phyloP scores from a whole-genome alignment of 78 protist genomes.

The Pigoraptor vietnamica region DNA sequence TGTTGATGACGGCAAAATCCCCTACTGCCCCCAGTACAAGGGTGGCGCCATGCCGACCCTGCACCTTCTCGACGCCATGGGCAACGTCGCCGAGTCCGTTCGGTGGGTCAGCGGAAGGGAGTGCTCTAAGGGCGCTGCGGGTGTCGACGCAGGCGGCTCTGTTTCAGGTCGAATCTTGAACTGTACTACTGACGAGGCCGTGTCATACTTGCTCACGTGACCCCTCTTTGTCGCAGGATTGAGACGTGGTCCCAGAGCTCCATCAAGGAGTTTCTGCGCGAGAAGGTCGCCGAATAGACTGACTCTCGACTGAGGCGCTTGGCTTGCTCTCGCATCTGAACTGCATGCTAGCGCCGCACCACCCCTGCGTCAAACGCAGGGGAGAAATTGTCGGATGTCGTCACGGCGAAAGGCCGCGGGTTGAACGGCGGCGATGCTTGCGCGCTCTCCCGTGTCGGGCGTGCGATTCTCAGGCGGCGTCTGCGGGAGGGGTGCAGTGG shows the following conservation, averaged over 20 bases:
- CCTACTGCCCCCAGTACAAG: background rate
- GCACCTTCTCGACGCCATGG: background rate
- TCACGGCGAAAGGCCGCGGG: no score
- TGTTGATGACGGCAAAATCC: no score
- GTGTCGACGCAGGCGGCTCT: background rate
- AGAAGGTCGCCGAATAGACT: background rate
- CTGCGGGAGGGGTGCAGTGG: background rate
- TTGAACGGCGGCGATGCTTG: no score
- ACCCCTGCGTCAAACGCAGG: no score
- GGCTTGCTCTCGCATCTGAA: background rate
- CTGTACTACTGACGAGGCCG: background rate
- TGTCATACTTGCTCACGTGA: background rate
- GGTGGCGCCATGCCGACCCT: background rate
- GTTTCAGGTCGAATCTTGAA: no score
- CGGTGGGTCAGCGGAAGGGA: background rate
- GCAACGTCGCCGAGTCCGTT: background rate
- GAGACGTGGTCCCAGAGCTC: background rate
- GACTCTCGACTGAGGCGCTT: background rate
- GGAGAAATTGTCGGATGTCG: no score
- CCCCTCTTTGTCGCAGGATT: background rate
- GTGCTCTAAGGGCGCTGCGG: background rate
- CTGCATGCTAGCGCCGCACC: background rate
- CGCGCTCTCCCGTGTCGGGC: background rate
- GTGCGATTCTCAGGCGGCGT: background rate
- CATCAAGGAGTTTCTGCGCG: background rate